Evolutionary conservation across 352 stramenopile species (phyloP), one percentile per base, ranked within the genome.

Genomic region (Globisporangium ultimum): DNA sequence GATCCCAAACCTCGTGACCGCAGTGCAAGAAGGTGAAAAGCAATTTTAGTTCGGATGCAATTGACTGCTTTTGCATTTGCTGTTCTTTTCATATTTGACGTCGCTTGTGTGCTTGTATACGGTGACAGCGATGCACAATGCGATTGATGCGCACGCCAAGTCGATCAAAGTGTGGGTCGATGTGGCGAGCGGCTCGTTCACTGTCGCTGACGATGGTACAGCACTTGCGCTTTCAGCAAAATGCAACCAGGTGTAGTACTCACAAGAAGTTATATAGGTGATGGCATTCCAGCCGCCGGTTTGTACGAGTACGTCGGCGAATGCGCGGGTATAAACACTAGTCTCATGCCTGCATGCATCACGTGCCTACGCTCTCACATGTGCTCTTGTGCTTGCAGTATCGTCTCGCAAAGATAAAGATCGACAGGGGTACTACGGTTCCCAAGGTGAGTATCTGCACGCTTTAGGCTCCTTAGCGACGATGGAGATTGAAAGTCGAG

Each of bases 401-500:
- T 80, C 80, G 0, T 83, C 79, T 22, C 61, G 45, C 54, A 45
- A n/a, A 45, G 46, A 21, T 21, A 45, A 14, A 40, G 36, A 15
- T 17, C 52, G 43, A 20, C 45, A 3, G 24, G 61, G 1, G 38
- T 48, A n/a, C 56, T 90, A 89, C 48, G 82, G 79, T 7, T 46
- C 18, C 11, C 66, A 64, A 7, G 86, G 84, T 10, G 76, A 80
- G 38, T 88, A 79, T 67, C 63, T 95, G 6, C 55, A 68, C 36
- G 68, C 79, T 1, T 20, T 93, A 10, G 61, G 51, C 18, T 69
- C 68, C 10, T 45, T 93, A 32, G 60, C 69, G 11, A 58, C 55
- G 13, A 66, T 92, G 24, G 78, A 90, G 46, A 72, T 95, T 38
- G 82, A 91, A 66, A 92, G 78, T 48, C 72, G 82, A 10, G 48